Evolutionary conservation across 495 filamentous ascomycete species (phyloP), one percentile per base, ranked within the genome.

Genomic region (Tetracladium setigerum): DNA sequence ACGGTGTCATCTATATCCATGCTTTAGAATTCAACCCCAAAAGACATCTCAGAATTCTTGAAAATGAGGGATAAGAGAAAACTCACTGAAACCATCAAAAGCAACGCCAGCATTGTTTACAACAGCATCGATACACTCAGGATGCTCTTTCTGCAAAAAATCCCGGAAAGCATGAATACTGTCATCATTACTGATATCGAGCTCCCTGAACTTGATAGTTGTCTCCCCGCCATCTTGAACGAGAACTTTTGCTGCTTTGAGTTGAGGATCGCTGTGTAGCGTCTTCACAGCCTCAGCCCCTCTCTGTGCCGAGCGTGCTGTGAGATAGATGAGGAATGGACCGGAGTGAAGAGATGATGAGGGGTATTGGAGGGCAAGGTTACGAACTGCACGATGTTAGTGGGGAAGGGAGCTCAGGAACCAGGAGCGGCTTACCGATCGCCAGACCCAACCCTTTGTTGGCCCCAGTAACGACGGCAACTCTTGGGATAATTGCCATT

Each of bases 261-360:
- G 56, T 38, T 64, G 59, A 7, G 49, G 47, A 49, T 76, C 72
- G 38, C 50, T 45, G 10, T 62, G 44, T 1, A 76, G 49, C 8
- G 49, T 43, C 31, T 63, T 57, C 31, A 74, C 42, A 0, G 72
- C 72, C 41, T 56, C 63, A 53, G 68, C 60, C 10, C 72, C 72
- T 24, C 65, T 54, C 10, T 44, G 43, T 33, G 54, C 44, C 35
- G 72, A 68, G 38, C 72, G 68, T 10, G 72, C 72, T 7, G 72
- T 71, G 4, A 76, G 62, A 56, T 76, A 76, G 52, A 76, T 75
- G 34, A 73, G 59, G 38, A 75, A 50, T 4, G 66, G 63, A 9
- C 65, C 67, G 38, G 60, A 61, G 41, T 68, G 66, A 48, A 70
- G 54, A 11, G 67, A 40, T 5, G 70, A 73, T 4, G 59, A 62